Percentiles rank a stretch among this genome's conserved stretches.
Evolutionary conservation across 345 rosid species (phyloP).

Genomic region (Salix suchowensis): DNA sequence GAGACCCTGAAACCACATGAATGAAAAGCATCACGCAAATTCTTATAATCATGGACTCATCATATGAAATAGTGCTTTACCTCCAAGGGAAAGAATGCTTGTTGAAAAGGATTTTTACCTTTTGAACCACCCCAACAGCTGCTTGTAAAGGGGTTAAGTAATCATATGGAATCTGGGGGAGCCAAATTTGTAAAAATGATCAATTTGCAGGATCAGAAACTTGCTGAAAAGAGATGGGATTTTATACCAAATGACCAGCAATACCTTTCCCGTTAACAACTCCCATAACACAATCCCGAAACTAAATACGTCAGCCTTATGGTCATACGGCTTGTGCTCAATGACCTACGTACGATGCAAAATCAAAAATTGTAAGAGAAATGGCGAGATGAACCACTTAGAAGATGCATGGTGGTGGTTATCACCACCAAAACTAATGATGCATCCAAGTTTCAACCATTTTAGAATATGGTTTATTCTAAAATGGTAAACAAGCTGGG

Average conservation of each 20-base stretch:
- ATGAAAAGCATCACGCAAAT: not conserved
- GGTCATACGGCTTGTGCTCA: constrained; percentile 95
- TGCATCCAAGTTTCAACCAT: not conserved
- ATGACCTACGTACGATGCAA: constrained; percentile 71
- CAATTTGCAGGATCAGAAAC: not conserved
- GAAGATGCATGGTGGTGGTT: not conserved
- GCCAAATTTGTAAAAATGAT: constrained; percentile 15
- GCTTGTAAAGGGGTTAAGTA: constrained; percentile 94
- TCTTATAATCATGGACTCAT: not conserved
- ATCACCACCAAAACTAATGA: not conserved
- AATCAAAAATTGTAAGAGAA: constrained; percentile 36
- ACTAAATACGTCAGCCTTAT: constrained; percentile 94
- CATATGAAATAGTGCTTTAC: not conserved
- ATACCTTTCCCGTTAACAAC: constrained; percentile 88
- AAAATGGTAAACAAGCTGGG: not conserved
- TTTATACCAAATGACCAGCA: not conserved
- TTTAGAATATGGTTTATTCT: not conserved
- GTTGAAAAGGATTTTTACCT: constrained; percentile 38
- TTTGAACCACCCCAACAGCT: constrained; percentile 95
- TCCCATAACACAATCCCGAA: constrained; percentile 92
- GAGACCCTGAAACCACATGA: constrained; percentile 45
- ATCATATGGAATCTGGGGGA: constrained; percentile 86
- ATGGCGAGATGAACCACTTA: constrained; percentile 7
- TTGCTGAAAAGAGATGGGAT: not conserved
- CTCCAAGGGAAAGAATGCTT: not conserved